phyloP scores from a whole-genome alignment of 1,284 basidiomycete genomes.

The Trametes hirsuta region DNA sequence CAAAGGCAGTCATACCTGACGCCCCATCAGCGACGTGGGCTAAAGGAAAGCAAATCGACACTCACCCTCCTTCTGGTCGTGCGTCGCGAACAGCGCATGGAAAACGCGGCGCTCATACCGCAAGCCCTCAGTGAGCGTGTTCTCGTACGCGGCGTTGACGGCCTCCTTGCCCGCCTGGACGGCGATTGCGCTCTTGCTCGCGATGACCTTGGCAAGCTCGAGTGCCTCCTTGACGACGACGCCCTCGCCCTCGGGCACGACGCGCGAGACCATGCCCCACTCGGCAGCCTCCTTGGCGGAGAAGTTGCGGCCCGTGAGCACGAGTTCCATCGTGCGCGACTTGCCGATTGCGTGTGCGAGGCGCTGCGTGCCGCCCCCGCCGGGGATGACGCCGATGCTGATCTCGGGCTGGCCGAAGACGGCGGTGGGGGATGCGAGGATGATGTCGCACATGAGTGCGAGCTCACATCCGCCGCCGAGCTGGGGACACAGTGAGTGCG shows the following conservation, averaged over 20 bases:
- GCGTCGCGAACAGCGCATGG: slow-evolving; percentile 92
- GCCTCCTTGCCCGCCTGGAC: slow-evolving; percentile 95
- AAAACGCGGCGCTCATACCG: slow-evolving; percentile 90
- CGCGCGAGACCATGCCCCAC: slow-evolving; percentile 85
- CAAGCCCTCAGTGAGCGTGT: slow-evolving; percentile 83
- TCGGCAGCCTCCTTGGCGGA: slow-evolving; percentile 82
- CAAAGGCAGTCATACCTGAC: slow-evolving; percentile 92
- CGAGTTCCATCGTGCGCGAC: slow-evolving; percentile 94
- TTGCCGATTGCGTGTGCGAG: slow-evolving; percentile 90
- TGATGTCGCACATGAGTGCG: slow-evolving; percentile 96
- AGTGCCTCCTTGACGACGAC: slow-evolving; percentile 90
- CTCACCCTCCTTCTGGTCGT: slow-evolving; percentile 96
- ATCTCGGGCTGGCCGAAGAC: slow-evolving; percentile 98
- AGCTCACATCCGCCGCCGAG: slow-evolving; percentile 97
- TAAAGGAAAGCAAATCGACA: slow-evolving; percentile 12
- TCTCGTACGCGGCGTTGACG: slow-evolving; percentile 90
- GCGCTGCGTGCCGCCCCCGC: slow-evolving; percentile 78
- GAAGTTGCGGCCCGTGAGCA: slow-evolving; percentile 86
- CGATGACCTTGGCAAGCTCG: slow-evolving; percentile 80
- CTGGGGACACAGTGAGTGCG: too few species aligned
- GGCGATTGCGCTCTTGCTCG: slow-evolving; percentile 83
- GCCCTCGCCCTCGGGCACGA: slow-evolving; percentile 78
- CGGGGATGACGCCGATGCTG: slow-evolving; percentile 95
- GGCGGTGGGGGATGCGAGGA: slow-evolving; percentile 92
- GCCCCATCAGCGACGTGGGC: not conserved